Percentiles rank a stretch among this genome's conserved stretches.
These are phyloP conservation scores for Colletotrichum karsti DNA, from an alignment of 2,329 filamentous ascomycete genomes.

Conservation along the genomic window DNA sequence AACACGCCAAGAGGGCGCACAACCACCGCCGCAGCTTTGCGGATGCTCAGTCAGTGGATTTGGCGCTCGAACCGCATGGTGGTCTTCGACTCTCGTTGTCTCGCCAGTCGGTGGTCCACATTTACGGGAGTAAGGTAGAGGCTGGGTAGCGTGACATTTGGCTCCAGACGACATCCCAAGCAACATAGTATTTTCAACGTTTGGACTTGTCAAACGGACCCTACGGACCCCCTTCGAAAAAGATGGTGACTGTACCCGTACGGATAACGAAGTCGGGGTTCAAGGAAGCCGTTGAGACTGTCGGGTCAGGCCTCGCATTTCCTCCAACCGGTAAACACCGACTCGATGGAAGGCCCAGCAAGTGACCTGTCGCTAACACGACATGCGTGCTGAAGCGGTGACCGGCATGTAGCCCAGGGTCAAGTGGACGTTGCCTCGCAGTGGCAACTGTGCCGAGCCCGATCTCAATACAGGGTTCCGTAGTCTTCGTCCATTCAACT, in stretches of 20 bases:
- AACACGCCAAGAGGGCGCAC: not conserved
- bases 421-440: constrained; percentile 7
- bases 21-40: not conserved
- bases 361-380: constrained; percentile 13
- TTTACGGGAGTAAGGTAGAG: not conserved
- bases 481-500: constrained; percentile 4
- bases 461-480: constrained; percentile 12
- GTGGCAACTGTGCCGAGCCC: constrained; percentile 26
- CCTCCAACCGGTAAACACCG: constrained; percentile 11
- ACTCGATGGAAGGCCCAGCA: constrained; percentile 12
- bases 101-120: not conserved
- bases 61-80: not conserved
- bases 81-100: not conserved
- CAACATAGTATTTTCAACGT: not conserved
- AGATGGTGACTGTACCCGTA: not conserved
- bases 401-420: constrained; percentile 1
- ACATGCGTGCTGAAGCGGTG: constrained; percentile 22
- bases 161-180: not conserved
- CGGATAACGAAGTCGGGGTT: not conserved
- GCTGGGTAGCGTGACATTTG: constrained; percentile 4
- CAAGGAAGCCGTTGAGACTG: not conserved
- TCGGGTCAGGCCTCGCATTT: not conserved
- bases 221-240: not conserved
- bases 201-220: not conserved
- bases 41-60: not conserved